These are phyloP conservation scores for Fraxinus paxiana DNA, from an alignment of 305 asterid genomes.

Conservation along the genomic window DNA sequence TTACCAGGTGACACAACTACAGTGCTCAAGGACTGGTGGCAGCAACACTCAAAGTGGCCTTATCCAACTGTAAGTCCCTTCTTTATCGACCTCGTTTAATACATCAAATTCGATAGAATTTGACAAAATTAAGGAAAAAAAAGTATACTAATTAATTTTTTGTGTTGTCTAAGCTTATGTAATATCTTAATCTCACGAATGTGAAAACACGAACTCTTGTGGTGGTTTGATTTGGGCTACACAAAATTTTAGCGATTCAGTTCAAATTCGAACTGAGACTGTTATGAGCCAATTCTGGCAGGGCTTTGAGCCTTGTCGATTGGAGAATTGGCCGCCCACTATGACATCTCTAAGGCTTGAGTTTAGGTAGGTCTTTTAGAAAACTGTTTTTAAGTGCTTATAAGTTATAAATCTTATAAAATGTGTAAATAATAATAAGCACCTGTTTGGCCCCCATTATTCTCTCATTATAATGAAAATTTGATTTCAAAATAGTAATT, in stretches of 20 bases:
- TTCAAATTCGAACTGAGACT: background rate
- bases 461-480: too few species aligned
- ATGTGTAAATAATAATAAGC: background rate
- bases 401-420: too few species aligned
- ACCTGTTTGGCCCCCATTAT: too few species aligned
- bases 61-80: constrained; percentile 68
- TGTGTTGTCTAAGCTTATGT: background rate
- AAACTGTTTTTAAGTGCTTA: too few species aligned
- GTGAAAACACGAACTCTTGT: background rate
- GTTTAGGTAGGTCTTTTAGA: background rate
- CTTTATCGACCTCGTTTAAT: background rate
- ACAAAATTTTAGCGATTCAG: background rate
- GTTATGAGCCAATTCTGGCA: background rate
- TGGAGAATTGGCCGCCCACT: background rate
- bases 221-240: background rate
- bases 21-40: constrained; percentile 93
- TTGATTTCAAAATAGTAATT: too few species aligned
- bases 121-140: background rate
- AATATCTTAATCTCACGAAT: background rate
- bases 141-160: background rate
- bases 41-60: constrained; percentile 91
- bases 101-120: background rate
- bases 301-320: background rate
- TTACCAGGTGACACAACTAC: constrained; percentile 84
- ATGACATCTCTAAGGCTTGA: background rate